A percentile compares a stretch with the other conserved stretches of the same genome.
These are phyloP conservation scores for Chrysosporium keratinophilum DNA, from an alignment of 2,329 filamentous ascomycete genomes.

Conservation along the genomic window DNA sequence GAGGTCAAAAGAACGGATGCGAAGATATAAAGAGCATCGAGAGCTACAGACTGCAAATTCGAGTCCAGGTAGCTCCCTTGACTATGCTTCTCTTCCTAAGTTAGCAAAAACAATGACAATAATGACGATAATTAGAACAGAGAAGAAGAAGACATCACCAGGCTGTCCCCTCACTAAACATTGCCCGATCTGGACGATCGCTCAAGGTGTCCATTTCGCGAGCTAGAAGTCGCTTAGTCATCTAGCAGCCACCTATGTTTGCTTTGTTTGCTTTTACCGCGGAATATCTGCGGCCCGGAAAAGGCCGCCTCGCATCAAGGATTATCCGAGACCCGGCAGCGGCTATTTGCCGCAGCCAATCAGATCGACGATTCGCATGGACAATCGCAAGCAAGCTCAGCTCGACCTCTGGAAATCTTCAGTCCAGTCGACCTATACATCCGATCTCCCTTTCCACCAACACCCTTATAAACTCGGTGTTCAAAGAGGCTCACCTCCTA, in stretches of 20 bases:
- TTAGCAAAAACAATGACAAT: not conserved
- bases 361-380: not conserved
- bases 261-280: not conserved
- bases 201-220: slow-evolving; percentile 10
- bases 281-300: not conserved
- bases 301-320: slow-evolving; percentile 4
- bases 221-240: slow-evolving; percentile 6
- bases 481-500: not conserved
- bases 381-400: slow-evolving; percentile 2
- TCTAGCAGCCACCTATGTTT: not conserved
- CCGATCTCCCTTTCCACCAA: not conserved
- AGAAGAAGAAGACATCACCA: slow-evolving; percentile 1
- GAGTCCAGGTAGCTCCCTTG: not conserved
- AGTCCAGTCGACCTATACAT: not conserved
- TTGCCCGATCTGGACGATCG: not conserved
- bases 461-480: slow-evolving; percentile 2
- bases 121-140: not conserved
- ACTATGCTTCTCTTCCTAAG: not conserved
- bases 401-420: slow-evolving; percentile 5
- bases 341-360: not conserved
- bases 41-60: slow-evolving; percentile 4
- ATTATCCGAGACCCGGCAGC: not conserved
- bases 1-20: slow-evolving; percentile 8
- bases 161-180: slow-evolving; percentile 7
- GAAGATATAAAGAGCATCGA: slow-evolving; percentile 4